These are phyloP conservation scores for Tagetes patula DNA, from an alignment of 129 eudicot species.

Conservation along the genomic window DNA sequence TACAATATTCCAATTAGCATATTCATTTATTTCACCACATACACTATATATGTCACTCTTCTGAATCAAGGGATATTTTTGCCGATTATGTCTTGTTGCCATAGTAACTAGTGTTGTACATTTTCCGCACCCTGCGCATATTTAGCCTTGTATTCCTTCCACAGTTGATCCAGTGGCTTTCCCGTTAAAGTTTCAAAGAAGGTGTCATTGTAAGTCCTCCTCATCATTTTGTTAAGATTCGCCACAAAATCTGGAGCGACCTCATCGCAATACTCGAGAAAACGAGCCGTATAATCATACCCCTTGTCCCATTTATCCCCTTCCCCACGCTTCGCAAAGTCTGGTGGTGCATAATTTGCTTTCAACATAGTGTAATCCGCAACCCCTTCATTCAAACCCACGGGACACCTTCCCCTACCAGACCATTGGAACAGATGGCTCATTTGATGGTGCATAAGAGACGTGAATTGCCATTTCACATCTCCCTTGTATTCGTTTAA, in stretches of 20 bases:
- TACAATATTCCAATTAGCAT: too few species aligned
- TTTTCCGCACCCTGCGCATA: neutral
- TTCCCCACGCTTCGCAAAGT: conserved; percentile 15
- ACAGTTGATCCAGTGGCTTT: conserved; percentile 27
- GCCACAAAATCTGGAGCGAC: conserved; percentile 28
- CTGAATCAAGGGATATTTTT: too few species aligned
- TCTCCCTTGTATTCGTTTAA: neutral
- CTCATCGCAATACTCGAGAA: conserved; percentile 34
- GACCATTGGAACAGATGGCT: conserved; percentile 30
- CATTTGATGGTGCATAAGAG: conserved; percentile 26
- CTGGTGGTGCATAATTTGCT: neutral
- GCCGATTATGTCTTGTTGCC: too few species aligned
- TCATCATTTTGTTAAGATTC: conserved; percentile 25
- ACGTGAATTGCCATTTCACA: conserved; percentile 18
- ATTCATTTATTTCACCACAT: too few species aligned
- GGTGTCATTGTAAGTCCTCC: conserved; percentile 1
- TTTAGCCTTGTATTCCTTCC: conserved; percentile 38
- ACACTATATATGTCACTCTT: too few species aligned
- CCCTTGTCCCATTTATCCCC: conserved; percentile 31
- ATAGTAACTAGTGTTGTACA: neutral
- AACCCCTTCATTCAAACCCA: conserved; percentile 18
- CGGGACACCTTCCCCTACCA: conserved; percentile 10
- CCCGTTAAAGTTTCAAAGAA: conserved; percentile 28
- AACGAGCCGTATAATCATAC: conserved; percentile 19
- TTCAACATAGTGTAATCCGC: conserved; percentile 26